These are phyloP conservation scores for Parathielavia hyrcaniae DNA, from an alignment of 495 filamentous ascomycete genomes.

Conservation along the genomic window DNA sequence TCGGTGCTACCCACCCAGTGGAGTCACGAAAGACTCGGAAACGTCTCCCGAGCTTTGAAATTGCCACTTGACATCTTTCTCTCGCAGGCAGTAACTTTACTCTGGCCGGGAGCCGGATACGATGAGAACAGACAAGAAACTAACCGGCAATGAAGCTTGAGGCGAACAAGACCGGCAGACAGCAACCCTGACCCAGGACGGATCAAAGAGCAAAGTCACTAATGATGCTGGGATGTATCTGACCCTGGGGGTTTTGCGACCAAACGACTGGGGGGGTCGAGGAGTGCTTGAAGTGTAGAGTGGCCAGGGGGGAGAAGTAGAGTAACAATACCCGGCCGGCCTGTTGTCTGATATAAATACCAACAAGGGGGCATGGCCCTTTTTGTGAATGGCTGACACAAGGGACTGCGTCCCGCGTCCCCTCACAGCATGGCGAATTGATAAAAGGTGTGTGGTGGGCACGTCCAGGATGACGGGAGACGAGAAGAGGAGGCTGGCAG, in stretches of 20 bases:
- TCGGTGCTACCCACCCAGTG: conserved; percentile 30
- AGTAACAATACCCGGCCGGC: too few relatives aligned
- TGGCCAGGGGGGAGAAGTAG: too few relatives aligned
- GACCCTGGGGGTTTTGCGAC: not conserved
- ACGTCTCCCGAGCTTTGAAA: conserved; percentile 40
- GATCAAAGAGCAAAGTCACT: not conserved
- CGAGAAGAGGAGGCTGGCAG: conserved; percentile 13
- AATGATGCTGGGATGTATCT: conserved; percentile 3
- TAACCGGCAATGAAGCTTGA: conserved; percentile 20
- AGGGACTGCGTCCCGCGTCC: too few relatives aligned
- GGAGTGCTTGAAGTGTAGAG: too few relatives aligned
- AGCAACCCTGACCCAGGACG: conserved; percentile 14
- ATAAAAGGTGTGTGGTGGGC: conserved; percentile 33
- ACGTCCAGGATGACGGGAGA: conserved; percentile 38
- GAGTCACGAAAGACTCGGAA: conserved; percentile 42
- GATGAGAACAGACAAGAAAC: conserved; percentile 6
- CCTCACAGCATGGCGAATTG: conserved; percentile 29
- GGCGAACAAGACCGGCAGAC: conserved; percentile 12
- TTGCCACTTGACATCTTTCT: conserved; percentile 34
- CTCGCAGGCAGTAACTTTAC: conserved; percentile 16
- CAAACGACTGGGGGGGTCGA: not conserved
- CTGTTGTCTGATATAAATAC: too few relatives aligned
- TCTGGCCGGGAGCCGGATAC: conserved; percentile 13
- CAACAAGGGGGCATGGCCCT: too few relatives aligned
- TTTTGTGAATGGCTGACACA: too few relatives aligned